Evolutionary conservation across 164 flowering plant genomes (phyloP), one percentile per base, ranked within the genome.

Genomic region (Liriodendron chinense): DNA sequence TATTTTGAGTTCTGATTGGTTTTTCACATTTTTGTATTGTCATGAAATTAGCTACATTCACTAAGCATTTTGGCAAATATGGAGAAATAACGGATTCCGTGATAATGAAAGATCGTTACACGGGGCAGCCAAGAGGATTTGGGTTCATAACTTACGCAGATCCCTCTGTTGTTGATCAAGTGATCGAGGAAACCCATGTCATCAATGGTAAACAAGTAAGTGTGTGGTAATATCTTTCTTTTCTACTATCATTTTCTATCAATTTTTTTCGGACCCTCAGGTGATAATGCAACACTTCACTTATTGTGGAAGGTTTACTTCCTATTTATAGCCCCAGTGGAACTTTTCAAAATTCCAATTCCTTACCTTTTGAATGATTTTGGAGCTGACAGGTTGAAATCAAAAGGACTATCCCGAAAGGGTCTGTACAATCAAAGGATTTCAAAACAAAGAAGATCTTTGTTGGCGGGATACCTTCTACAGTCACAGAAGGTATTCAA

Each of bases 111-210:
- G 98, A 95, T 79, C 86, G 93, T 24, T 73, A 77, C 68, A 87
- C 94, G 0, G 91, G 92, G 14, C 90, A 85, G 61, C 98, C 98
- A 0, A 86, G 98, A 71, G 98, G 98, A n/a, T 95, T 95, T 74
- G 98, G 98, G 9, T 95, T 95, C 71, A 90, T 95, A 3, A 95
- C 98, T 1, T 93, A 87, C 83, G 97, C 90, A n/a, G 98, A 93
- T 75, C 97, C 96, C 9, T 86, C 93, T 0, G 97, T 92, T 18
- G 98, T 95, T 26, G 98, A 95, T 73, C 88, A 82, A 69, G 93
- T 95, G 73, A 91, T 95, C 5, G 87, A 89, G 70, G 98, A 95
- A 50, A 82, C 81, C 13, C 98, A 93, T 78, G 78, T 90, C 65
- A 83, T 95, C 75, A 89, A 90, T 82, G 98, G 91, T 9, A 93